Evolutionary conservation across 1,139 yeast genomes (phyloP).

Genomic region (Kluyveromyces sp.): DNA sequence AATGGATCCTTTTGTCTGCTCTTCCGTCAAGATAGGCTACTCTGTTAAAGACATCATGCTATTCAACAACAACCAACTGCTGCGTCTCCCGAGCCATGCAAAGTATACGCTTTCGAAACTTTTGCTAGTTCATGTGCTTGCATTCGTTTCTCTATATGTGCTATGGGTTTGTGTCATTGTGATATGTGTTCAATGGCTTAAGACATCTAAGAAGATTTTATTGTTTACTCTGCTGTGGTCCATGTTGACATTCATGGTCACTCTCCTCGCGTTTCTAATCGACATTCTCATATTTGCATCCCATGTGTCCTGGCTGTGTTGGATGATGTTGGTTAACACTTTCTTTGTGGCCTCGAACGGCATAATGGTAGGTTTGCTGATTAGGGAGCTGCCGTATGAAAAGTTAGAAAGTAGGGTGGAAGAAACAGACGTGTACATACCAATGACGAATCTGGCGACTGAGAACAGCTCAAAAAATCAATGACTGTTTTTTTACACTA

Average conservation of each 20-base stretch:
- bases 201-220: not conserved
- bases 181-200: slow-evolving; percentile 19
- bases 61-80: slow-evolving; percentile 28
- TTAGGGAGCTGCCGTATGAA: slow-evolving; percentile 2
- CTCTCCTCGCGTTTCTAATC: slow-evolving; percentile 47
- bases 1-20: slow-evolving; percentile 37
- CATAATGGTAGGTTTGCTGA: slow-evolving; percentile 1
- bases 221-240: not conserved
- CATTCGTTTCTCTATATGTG: slow-evolving; percentile 52
- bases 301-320: slow-evolving; percentile 55
- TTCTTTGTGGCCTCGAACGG: slow-evolving; percentile 35
- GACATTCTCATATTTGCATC: slow-evolving; percentile 54
- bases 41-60: slow-evolving; percentile 27
- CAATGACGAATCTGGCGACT: not conserved
- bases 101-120: slow-evolving; percentile 63
- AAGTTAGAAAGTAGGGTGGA: not conserved
- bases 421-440: slow-evolving; percentile 1
- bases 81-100: slow-evolving; percentile 50
- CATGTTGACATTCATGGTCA: slow-evolving; percentile 37
- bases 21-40: slow-evolving; percentile 43
- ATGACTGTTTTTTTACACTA: not conserved
- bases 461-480: not conserved
- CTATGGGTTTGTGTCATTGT: slow-evolving; percentile 39
- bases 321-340: slow-evolving; percentile 60
- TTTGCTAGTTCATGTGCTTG: slow-evolving; percentile 74